Conservation (phyloP, 176 grass and related monocot genomes). For the Chrysopogon serrulatus region DNA sequence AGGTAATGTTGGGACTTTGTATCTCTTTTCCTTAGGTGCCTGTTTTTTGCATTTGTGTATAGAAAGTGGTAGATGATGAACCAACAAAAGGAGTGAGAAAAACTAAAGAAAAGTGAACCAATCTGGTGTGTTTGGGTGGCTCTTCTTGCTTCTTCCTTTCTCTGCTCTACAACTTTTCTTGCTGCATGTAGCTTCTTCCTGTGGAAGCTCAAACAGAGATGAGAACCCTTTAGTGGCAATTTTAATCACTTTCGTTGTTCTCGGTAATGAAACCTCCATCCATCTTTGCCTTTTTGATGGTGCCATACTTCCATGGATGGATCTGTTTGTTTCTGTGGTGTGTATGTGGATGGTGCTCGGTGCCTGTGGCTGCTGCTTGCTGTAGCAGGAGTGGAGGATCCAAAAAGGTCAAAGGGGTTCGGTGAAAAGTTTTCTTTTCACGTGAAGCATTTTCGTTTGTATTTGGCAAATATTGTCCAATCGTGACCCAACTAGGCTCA, state of each 20-base stretch:
- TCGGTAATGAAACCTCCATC: slow-evolving; percentile 1
- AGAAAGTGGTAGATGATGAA: slow-evolving; percentile 37
- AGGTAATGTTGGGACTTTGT: slow-evolving; percentile 17
- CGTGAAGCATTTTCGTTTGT: no score
- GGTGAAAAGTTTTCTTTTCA: no score
- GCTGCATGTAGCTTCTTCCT: slow-evolving; percentile 11
- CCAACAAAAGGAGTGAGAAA: background rate
- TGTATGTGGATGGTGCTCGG: slow-evolving; percentile 19
- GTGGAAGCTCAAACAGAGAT: slow-evolving; percentile 28
- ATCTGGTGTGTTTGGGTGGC: slow-evolving; percentile 4
- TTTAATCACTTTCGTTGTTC: background rate
- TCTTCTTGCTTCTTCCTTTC: slow-evolving; percentile 34
- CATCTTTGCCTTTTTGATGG: slow-evolving; percentile 8
- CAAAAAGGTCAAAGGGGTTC: slow-evolving; percentile 28
- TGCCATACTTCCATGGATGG: background rate
- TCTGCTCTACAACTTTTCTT: slow-evolving; percentile 11
- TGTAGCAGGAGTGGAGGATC: background rate
- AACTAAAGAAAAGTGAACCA: background rate
- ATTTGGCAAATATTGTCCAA: no score
- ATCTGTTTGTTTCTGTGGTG: slow-evolving; percentile 32
- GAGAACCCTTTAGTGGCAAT: background rate
- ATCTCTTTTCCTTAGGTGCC: slow-evolving; percentile 15
- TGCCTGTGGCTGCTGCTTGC: slow-evolving; percentile 33
- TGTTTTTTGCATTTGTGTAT: slow-evolving; percentile 35
- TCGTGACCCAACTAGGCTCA: no score